These are phyloP conservation scores for Aureobasidium mangrovei DNA, from an alignment of 2,329 filamentous ascomycete species.

Conservation along the genomic window DNA sequence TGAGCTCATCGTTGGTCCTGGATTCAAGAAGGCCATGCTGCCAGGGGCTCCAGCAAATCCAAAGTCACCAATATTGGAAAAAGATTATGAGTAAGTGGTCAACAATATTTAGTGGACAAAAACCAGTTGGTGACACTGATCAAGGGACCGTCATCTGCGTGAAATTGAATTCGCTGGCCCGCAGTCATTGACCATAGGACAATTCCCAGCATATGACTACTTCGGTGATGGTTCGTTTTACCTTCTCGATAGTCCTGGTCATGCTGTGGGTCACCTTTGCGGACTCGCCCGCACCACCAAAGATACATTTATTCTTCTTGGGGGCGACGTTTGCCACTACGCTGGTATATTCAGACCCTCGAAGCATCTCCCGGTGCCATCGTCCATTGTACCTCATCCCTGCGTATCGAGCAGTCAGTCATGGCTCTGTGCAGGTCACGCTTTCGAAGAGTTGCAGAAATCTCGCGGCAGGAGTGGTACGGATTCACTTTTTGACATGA, in stretches of 20 bases:
- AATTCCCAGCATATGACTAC: slow-evolving; percentile 42
- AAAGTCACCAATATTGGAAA: too few species aligned
- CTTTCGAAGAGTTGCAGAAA: too few species aligned
- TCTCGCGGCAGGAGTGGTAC: too few species aligned
- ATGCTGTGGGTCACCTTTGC: slow-evolving; percentile 42
- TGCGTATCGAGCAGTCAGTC: too few species aligned
- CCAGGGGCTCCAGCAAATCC: too few species aligned
- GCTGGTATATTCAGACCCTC: slow-evolving; percentile 6
- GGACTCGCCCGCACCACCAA: slow-evolving; percentile 37
- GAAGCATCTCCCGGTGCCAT: background rate
- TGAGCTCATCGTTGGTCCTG: too few species aligned
- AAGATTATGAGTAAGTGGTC: too few species aligned
- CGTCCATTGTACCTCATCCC: background rate
- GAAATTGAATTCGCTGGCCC: slow-evolving; percentile 26
- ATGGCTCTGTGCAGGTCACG: too few species aligned
- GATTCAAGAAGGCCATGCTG: too few species aligned
- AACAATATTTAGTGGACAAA: too few species aligned
- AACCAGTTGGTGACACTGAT: too few species aligned
- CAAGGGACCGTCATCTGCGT: slow-evolving; percentile 21
- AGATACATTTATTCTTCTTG: slow-evolving; percentile 40
- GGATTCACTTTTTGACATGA: too few species aligned
- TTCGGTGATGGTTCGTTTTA: slow-evolving; percentile 51
- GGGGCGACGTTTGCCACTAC: slow-evolving; percentile 34
- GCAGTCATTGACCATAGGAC: slow-evolving; percentile 31
- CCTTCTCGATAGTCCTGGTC: slow-evolving; percentile 45